Conservation (phyloP, 495 filamentous ascomycete species). For the Filosporella fistucella region DNA sequence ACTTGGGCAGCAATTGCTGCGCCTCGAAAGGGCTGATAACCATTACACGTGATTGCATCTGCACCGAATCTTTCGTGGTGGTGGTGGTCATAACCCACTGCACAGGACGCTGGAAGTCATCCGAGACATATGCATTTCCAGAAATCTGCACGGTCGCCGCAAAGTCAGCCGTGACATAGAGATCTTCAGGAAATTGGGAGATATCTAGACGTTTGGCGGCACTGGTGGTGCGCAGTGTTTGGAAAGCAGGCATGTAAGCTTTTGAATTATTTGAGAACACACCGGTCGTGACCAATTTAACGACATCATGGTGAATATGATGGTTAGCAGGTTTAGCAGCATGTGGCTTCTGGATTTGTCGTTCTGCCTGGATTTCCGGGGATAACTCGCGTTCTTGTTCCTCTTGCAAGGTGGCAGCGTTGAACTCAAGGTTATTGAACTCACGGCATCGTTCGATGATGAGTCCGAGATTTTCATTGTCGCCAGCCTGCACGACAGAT, state of each 20-base stretch:
- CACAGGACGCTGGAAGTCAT: slow-evolving; percentile 52
- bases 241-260: slow-evolving; percentile 45
- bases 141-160: slow-evolving; percentile 35
- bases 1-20: slow-evolving; percentile 38
- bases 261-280: slow-evolving; percentile 2
- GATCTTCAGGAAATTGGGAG: slow-evolving; percentile 30
- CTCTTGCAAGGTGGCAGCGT: slow-evolving; percentile 47
- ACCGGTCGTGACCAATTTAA: slow-evolving; percentile 3
- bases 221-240: slow-evolving; percentile 34
- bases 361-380: slow-evolving; percentile 57
- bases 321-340: slow-evolving; percentile 33
- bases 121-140: slow-evolving; percentile 19
- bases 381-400: slow-evolving; percentile 68
- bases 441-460: slow-evolving; percentile 28
- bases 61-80: not conserved
- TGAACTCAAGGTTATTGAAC: slow-evolving; percentile 33
- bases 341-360: slow-evolving; percentile 45
- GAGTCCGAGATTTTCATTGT: not conserved
- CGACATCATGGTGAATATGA: slow-evolving; percentile 39
- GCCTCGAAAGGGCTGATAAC: slow-evolving; percentile 56
- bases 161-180: slow-evolving; percentile 57
- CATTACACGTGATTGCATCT: not conserved
- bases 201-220: slow-evolving; percentile 26
- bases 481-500: not conserved
- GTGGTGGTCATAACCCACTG: slow-evolving; percentile 51